Conservation (phyloP, 805 yeast species). For the Ogataea trehaloabstinens region DNA sequence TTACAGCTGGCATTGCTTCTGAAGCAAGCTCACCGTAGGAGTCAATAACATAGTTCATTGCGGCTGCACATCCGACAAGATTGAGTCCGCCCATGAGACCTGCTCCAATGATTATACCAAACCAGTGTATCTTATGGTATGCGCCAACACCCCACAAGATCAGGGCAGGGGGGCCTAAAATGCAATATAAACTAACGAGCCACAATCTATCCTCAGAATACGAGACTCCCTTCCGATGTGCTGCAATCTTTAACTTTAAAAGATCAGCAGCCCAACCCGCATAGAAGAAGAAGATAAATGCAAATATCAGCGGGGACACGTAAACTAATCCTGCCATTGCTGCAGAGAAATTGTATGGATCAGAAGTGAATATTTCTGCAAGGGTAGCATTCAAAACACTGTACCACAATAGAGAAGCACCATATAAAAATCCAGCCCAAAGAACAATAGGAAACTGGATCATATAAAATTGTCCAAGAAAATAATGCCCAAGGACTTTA, state of each 20-base stretch:
- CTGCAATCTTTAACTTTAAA: conserved; percentile 47
- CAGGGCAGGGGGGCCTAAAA: conserved; percentile 53
- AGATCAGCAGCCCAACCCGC: conserved; percentile 53
- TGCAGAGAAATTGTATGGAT: conserved; percentile 50
- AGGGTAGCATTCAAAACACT: conserved; percentile 49
- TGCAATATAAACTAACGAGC: conserved; percentile 44
- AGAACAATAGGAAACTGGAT: conserved; percentile 50
- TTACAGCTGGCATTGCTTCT: conserved; percentile 53
- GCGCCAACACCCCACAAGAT: conserved; percentile 70
- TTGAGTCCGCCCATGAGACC: conserved; percentile 56
- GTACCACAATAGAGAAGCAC: conserved; percentile 48
- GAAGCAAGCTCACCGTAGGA: conserved; percentile 52
- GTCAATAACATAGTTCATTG: conserved; percentile 58
- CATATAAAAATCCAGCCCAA: conserved; percentile 57
- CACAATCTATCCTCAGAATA: conserved; percentile 61
- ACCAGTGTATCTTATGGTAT: conserved; percentile 51
- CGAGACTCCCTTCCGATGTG: conserved; percentile 47
- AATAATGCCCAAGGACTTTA: conserved; percentile 23
- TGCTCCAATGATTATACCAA: conserved; percentile 50
- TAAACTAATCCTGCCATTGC: conserved; percentile 50
- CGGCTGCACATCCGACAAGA: conserved; percentile 48
- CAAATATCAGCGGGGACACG: conserved; percentile 50
- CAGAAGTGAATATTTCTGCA: conserved; percentile 40
- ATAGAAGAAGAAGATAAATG: conserved; percentile 39
- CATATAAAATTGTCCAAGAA: conserved; percentile 40